Percentiles rank a stretch among this genome's conserved stretches.
phyloP scores from a whole-genome alignment of 108 stramenopile species.

The Nannochloropsis gaditana region DNA sequence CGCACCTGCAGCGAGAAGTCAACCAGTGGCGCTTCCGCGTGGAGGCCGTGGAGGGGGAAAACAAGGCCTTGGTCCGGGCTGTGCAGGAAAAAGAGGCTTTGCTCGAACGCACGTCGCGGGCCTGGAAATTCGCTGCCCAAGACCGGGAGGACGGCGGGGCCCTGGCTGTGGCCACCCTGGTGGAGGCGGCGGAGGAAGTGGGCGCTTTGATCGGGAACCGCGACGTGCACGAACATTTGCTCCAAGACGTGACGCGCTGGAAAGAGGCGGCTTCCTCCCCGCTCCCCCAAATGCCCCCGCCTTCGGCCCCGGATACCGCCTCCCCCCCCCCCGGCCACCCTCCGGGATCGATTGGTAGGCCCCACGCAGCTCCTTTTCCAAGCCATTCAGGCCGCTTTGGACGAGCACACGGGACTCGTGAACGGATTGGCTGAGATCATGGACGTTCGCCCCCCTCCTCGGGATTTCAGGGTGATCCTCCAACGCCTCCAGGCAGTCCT shows the following conservation, averaged over 20 bases:
- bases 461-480: not conserved
- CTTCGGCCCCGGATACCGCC: not conserved
- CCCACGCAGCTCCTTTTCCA: not conserved
- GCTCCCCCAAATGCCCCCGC: not conserved
- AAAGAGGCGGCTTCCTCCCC: not conserved
- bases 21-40: not conserved
- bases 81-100: not conserved
- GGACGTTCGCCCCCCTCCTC: not conserved
- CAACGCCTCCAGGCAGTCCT: not conserved
- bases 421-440: not conserved
- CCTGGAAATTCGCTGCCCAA: not conserved
- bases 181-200: not conserved
- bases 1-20: not conserved
- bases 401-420: not conserved
- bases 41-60: not conserved
- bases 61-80: not conserved
- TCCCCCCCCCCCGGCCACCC: too few relatives aligned
- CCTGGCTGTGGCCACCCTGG: not conserved
- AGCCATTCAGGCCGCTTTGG: not conserved
- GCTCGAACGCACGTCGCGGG: not conserved
- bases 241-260: not conserved
- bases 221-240: not conserved
- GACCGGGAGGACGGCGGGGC: not conserved
- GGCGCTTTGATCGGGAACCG: not conserved
- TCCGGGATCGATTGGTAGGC: too few relatives aligned